These are phyloP conservation scores for Cucurbita argyrosperma DNA, from an alignment of 306 rosid genomes.

Conservation along the genomic window DNA sequence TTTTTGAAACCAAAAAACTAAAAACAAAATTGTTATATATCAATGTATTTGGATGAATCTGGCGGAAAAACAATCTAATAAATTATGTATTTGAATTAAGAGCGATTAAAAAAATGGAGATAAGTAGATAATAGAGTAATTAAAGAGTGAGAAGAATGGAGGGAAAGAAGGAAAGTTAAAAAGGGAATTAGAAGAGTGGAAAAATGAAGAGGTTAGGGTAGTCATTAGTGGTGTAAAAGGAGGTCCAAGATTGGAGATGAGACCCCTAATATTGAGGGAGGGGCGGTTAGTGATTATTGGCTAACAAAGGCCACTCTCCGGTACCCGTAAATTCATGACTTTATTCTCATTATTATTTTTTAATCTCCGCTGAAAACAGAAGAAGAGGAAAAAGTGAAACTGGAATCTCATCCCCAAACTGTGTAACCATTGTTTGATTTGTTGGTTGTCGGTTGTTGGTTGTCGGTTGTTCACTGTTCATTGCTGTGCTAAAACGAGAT, in stretches of 20 bases:
- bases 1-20: too few species aligned
- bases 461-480: too few species aligned
- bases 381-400: neutral
- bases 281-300: conserved; percentile 1
- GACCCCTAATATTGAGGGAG: neutral
- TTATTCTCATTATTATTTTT: neutral
- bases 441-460: too few species aligned
- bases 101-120: neutral
- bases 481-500: neutral
- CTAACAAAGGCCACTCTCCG: neutral
- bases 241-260: neutral
- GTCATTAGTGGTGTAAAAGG: neutral
- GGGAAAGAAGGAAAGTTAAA: neutral
- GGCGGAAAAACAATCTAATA: too few species aligned
- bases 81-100: neutral
- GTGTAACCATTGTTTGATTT: too few species aligned
- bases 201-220: neutral
- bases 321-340: neutral
- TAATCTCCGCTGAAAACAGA: neutral
- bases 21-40: too few species aligned
- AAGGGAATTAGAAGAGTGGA: neutral
- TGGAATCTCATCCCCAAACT: neutral
- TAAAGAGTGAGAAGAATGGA: neutral
- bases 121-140: neutral
- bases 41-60: too few species aligned